Evolutionary conservation across 495 filamentous ascomycete genomes (phyloP).

Genomic region (Pyrenopolyporus hunteri): DNA sequence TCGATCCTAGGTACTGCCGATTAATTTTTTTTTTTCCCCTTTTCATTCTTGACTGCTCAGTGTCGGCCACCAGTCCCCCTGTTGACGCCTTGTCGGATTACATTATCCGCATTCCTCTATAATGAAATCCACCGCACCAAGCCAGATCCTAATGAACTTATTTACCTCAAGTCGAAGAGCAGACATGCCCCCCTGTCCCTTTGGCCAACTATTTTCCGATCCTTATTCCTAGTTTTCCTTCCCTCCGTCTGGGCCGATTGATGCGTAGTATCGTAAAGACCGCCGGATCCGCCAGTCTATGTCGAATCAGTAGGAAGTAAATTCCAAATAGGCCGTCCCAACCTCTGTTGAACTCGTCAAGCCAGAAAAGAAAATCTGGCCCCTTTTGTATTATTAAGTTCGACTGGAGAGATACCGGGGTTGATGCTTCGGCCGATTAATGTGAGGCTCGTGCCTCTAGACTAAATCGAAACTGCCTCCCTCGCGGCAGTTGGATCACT

Average conservation of each 20-base stretch:
- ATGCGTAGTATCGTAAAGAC: slow-evolving; percentile 33
- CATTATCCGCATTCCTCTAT: not conserved
- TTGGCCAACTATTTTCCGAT: slow-evolving; percentile 6
- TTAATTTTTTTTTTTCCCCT: too few species aligned
- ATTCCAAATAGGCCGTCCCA: not conserved
- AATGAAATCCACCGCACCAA: slow-evolving; percentile 2
- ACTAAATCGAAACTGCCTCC: slow-evolving; percentile 12
- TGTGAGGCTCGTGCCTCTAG: slow-evolving; percentile 2
- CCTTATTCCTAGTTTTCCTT: not conserved
- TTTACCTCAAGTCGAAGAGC: slow-evolving; percentile 12
- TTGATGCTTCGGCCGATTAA: slow-evolving; percentile 9
- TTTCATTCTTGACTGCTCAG: slow-evolving; percentile 20
- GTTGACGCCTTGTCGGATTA: not conserved
- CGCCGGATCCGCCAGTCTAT: slow-evolving; percentile 34
- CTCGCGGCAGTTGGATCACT: slow-evolving; percentile 16
- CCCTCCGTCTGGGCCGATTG: slow-evolving; percentile 19
- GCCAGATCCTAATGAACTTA: slow-evolving; percentile 1
- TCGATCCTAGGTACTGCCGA: too few species aligned
- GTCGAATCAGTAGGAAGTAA: slow-evolving; percentile 12
- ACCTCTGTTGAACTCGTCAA: slow-evolving; percentile 22
- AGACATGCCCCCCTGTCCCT: not conserved
- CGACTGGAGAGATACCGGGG: slow-evolving; percentile 9
- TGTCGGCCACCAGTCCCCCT: not conserved
- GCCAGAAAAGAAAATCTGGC: slow-evolving; percentile 4
- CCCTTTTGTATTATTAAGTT: slow-evolving; percentile 32